A percentile compares a stretch with the other conserved stretches of the same genome.
phyloP scores from a whole-genome alignment of 495 filamentous ascomycete species.

The Penicillium coffeae region DNA sequence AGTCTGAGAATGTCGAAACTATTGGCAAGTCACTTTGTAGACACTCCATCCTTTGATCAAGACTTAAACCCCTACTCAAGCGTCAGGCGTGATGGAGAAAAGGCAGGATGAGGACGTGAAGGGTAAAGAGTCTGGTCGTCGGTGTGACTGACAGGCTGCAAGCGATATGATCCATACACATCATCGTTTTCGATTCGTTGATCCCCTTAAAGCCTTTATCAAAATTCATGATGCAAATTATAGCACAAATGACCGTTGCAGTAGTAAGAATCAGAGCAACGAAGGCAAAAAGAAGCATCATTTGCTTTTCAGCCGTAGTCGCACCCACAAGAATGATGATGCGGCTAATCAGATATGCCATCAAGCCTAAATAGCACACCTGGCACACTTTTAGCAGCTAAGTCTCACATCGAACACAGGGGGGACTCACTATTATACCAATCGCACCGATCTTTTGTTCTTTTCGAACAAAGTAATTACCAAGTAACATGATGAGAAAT shows the following conservation, averaged over 20 bases:
- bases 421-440: conserved; percentile 13
- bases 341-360: conserved; percentile 17
- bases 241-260: conserved; percentile 7
- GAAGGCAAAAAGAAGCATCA: conserved; percentile 20
- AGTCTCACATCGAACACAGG: too few relatives aligned
- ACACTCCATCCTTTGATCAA: too few relatives aligned
- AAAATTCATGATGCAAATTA: conserved; percentile 15
- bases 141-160: too few relatives aligned
- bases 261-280: conserved; percentile 7
- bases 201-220: conserved; percentile 3
- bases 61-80: too few relatives aligned
- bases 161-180: conserved; percentile 18
- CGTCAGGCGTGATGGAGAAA: too few relatives aligned
- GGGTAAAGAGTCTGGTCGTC: too few relatives aligned
- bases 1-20: too few relatives aligned
- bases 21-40: too few relatives aligned
- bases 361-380: conserved; percentile 12
- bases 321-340: conserved; percentile 16
- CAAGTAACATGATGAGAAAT: conserved; percentile 13
- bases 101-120: too few relatives aligned
- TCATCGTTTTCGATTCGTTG: not conserved
- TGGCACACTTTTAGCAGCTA: not conserved
- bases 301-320: conserved; percentile 13
- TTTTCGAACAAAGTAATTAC: conserved; percentile 12
- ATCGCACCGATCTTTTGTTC: conserved; percentile 11